Evolutionary conservation across 2,329 filamentous ascomycete genomes (phyloP).

Genomic region (Fusarium setosum): DNA sequence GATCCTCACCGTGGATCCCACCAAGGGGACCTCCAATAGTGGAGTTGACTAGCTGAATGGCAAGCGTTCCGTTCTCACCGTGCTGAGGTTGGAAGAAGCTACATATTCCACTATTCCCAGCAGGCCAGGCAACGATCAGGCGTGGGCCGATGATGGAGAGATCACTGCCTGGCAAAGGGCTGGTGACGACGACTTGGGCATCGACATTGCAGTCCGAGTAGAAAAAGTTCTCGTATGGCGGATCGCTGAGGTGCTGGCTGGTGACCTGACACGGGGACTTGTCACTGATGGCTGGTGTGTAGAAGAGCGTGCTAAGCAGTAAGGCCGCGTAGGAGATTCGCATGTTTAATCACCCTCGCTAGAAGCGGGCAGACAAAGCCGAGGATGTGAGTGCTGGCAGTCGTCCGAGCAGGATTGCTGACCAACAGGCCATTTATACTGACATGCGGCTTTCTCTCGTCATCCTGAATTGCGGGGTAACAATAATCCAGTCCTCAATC

Average conservation of each 20-base stretch:
- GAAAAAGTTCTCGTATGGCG: conserved; percentile 73
- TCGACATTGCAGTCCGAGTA: conserved; percentile 72
- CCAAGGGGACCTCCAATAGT: conserved; percentile 57
- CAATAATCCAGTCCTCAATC: no score
- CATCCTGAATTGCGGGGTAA: no score
- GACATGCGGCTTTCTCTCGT: no score
- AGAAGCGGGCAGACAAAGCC: no score
- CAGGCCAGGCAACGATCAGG: conserved; percentile 72
- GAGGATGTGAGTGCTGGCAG: no score
- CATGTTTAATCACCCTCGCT: conserved; percentile 4
- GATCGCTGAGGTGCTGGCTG: conserved; percentile 57
- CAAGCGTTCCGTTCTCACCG: conserved; percentile 64
- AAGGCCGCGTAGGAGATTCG: not conserved
- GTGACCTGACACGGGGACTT: conserved; percentile 1
- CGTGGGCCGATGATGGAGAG: conserved; percentile 66
- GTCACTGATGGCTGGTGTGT: not conserved
- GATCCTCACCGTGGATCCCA: conserved; percentile 53
- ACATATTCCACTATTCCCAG: conserved; percentile 71
- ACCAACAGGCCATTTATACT: no score
- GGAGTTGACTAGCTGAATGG: conserved; percentile 63
- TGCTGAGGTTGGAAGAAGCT: conserved; percentile 67
- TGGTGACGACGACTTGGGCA: conserved; percentile 71
- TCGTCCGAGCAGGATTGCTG: no score
- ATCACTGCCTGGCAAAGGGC: conserved; percentile 63
- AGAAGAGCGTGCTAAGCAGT: not conserved